Base-by-base conservation (phyloP, 192 early-diverging fungal species). In the Gonapodya prolifera region DNA sequence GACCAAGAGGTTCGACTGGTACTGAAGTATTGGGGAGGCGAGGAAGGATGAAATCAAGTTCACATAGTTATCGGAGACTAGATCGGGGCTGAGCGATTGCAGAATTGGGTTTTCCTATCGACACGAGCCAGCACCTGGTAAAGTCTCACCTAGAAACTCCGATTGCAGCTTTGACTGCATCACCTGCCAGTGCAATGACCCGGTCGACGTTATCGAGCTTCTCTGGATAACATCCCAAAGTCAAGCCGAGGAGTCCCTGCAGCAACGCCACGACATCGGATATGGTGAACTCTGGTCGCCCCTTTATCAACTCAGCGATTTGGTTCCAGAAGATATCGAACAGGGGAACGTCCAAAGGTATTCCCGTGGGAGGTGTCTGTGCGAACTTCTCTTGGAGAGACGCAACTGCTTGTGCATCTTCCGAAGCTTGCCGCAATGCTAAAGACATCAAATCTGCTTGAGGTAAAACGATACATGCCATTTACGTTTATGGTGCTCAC, bases 291-390 rank as follows among this genome's bases (percentile, higher is more conserved):
- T 99, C 96, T 1, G 94, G 94, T 30, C 96, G 91, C n/a, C n/a
- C 92, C 84, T 91, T 92, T 45, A 99, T 92, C 33, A 98, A 88
- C 45, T 93, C 91, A 33, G 92, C 92, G 78, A 99, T 93, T 81
- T 99, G 96, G 33, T 82, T 85, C 98, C 98, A 99, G 83, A 99
- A 99, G 33, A 98, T 93, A 74, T 93, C 94, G 87, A 99, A 99
- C n/a, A 99, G 84, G 70, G 90, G 86, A 28, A 95, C 91, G 79
- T 94, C 93, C 34, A 93, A 89, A 2, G 94, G 94, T 75, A 95
- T 94, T 18, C 93, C 94, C 77, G 89, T 87, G 35, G 85, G 84
- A 77, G 87, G 87, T 35, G 81, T 84, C 1, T 86, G 34, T n/a
- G 45, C 45, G n/a, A 69, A 69, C 45, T 69, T n/a, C 45, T 69